These are phyloP conservation scores for Phialophora chinensis DNA, from an alignment of 2,329 filamentous ascomycete species.

Conservation along the genomic window DNA sequence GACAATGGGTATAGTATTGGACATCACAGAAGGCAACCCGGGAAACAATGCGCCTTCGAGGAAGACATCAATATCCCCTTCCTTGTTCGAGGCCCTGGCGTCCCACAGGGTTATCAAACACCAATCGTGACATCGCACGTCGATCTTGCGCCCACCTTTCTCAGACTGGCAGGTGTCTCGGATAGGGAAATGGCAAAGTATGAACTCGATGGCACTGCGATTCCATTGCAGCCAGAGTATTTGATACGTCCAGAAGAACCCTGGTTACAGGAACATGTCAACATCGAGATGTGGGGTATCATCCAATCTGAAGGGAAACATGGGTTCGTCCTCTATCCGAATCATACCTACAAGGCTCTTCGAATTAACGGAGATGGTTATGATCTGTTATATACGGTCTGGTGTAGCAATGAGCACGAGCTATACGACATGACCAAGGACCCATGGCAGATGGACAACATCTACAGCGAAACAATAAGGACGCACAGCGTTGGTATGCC, in stretches of 20 bases:
- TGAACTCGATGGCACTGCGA: slow-evolving; percentile 64
- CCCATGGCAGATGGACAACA: slow-evolving; percentile 47
- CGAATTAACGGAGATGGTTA: slow-evolving; percentile 46
- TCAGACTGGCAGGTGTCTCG: slow-evolving; percentile 43
- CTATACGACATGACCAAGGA: slow-evolving; percentile 49
- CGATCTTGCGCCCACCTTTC: slow-evolving; percentile 67
- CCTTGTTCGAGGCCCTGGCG: slow-evolving; percentile 64
- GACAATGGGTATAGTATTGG: slow-evolving; percentile 67
- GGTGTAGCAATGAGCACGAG: slow-evolving; percentile 51
- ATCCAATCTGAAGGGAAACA: slow-evolving; percentile 44
- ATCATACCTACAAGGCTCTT: slow-evolving; percentile 49
- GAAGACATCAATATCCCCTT: slow-evolving; percentile 67
- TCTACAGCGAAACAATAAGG: slow-evolving; percentile 28
- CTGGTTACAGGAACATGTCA: slow-evolving; percentile 61
- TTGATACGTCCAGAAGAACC: slow-evolving; percentile 38
- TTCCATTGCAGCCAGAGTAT: slow-evolving; percentile 46
- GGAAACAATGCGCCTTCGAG: slow-evolving; percentile 64
- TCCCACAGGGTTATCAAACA: slow-evolving; percentile 51
- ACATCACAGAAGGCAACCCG: slow-evolving; percentile 64
- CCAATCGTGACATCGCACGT: slow-evolving; percentile 66
- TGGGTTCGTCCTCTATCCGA: slow-evolving; percentile 30
- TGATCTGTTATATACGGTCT: slow-evolving; percentile 50
- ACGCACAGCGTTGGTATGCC: neutral
- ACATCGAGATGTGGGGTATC: slow-evolving; percentile 63
- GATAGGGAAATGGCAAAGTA: slow-evolving; percentile 42